A percentile compares a stretch with the other conserved stretches of the same genome.
Conservation (phyloP, 2,329 filamentous ascomycete species). For the Geosmithia morbida region DNA sequence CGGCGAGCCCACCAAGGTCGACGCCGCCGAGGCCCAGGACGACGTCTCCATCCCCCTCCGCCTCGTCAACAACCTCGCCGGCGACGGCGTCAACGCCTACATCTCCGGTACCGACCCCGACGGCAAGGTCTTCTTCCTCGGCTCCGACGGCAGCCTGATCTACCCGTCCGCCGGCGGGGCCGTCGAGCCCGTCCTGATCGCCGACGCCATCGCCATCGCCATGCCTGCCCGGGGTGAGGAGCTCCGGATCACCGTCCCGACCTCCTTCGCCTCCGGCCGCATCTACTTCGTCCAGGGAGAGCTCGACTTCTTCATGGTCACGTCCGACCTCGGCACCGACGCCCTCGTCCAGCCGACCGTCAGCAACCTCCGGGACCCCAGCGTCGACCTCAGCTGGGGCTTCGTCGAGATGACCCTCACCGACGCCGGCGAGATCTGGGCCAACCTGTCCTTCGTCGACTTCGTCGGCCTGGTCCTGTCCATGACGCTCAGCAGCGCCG, state of each 20-base stretch:
- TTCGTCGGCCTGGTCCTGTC: conserved; percentile 36
- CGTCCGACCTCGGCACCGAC: conserved; percentile 10
- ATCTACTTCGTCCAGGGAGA: conserved; percentile 29
- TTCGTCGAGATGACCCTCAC: conserved; percentile 34
- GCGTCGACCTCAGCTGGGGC: conserved; percentile 28
- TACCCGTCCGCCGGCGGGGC: conserved; percentile 25
- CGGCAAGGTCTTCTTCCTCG: conserved; percentile 25
- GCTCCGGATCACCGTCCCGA: conserved; percentile 22
- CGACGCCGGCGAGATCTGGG: conserved; percentile 20
- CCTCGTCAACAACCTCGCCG: conserved; percentile 27
- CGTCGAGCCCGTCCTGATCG: conserved; percentile 18
- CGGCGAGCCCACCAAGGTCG: conserved; percentile 1
- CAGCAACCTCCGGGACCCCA: conserved; percentile 26
- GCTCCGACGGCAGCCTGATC: conserved; percentile 21
- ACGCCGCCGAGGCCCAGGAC: conserved; percentile 1
- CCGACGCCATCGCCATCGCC: conserved; percentile 25
- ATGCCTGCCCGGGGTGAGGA: conserved; percentile 21
- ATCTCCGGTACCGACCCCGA: conserved; percentile 26
- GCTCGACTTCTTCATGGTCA: conserved; percentile 26
- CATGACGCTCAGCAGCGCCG: conserved; percentile 24
- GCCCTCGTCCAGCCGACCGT: conserved; percentile 33
- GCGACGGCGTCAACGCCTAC: conserved; percentile 25
- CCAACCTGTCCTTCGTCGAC: conserved; percentile 37
- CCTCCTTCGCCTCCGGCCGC: conserved; percentile 23
- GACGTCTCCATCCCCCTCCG: conserved; percentile 10